A percentile compares a stretch with the other conserved stretches of the same genome.
phyloP scores from a whole-genome alignment of 2,329 filamentous ascomycete genomes.

The Mycosphaerelloides madeirae region DNA sequence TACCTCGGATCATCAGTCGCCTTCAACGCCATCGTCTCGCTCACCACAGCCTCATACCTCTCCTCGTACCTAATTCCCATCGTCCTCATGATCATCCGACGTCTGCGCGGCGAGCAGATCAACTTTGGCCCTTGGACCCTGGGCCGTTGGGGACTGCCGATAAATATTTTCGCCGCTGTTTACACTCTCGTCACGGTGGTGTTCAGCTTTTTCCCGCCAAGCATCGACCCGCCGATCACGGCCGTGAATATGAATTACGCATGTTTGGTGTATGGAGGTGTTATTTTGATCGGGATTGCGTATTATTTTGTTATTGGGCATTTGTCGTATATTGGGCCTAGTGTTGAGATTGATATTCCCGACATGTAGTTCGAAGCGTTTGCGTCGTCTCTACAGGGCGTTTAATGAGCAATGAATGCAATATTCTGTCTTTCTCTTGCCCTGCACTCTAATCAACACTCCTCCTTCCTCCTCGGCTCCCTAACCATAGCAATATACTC shows the following conservation, averaged over 20 bases:
- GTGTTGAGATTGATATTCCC: not conserved
- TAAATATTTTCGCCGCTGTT: constrained; percentile 34
- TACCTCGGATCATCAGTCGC: constrained; percentile 37
- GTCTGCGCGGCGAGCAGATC: constrained; percentile 31
- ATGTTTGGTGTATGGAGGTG: constrained; percentile 13
- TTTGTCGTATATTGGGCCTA: not conserved
- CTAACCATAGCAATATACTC: too few relatives aligned
- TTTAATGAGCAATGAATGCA: too few relatives aligned
- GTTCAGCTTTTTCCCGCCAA: constrained; percentile 48
- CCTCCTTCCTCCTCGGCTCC: too few relatives aligned
- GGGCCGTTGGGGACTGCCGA: constrained; percentile 33
- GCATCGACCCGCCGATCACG: constrained; percentile 32
- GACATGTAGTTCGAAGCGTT: not conserved
- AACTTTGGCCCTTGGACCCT: constrained; percentile 36
- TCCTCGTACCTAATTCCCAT: constrained; percentile 37
- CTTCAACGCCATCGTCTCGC: constrained; percentile 39
- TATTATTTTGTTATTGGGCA: constrained; percentile 5
- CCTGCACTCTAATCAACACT: too few relatives aligned
- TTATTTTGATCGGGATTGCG: constrained; percentile 8
- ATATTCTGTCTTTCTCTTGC: too few relatives aligned
- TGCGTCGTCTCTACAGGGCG: too few relatives aligned
- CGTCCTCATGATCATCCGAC: constrained; percentile 32
- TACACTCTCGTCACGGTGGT: constrained; percentile 47
- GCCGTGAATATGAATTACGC: constrained; percentile 43
- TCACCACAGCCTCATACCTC: constrained; percentile 36